Percentiles rank a stretch among this genome's conserved stretches.
Conservation (phyloP, 2,329 filamentous ascomycete species). For the Aspergillus udagawae region DNA sequence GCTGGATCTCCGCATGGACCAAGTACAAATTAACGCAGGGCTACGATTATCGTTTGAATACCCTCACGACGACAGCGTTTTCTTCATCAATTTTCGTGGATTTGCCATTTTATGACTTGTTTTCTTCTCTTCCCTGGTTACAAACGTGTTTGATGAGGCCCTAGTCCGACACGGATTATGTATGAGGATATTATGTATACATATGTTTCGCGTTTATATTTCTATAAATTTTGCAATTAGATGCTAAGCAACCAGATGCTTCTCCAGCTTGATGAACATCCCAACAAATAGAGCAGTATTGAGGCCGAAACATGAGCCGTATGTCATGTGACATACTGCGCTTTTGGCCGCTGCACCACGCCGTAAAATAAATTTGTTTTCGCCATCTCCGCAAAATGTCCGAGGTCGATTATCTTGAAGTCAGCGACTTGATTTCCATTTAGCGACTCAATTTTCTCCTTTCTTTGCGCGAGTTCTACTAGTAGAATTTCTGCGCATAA, state of each 20-base stretch:
- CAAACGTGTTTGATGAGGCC: neutral
- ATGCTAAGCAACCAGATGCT: neutral
- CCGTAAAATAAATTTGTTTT: constrained; percentile 34
- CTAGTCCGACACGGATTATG: neutral
- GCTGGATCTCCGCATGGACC: constrained; percentile 13
- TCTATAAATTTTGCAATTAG: neutral
- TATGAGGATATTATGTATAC: neutral
- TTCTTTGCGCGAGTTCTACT: neutral
- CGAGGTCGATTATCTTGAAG: constrained; percentile 9
- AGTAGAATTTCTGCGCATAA: neutral
- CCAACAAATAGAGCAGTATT: neutral
- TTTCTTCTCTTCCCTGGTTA: neutral
- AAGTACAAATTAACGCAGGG: constrained; percentile 29
- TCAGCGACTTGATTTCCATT: too few species aligned
- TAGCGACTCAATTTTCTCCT: neutral
- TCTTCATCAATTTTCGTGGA: constrained; percentile 9
- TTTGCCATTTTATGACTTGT: constrained; percentile 4
- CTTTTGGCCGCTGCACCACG: constrained; percentile 4
- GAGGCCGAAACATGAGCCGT: neutral
- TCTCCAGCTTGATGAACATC: neutral
- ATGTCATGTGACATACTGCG: constrained; percentile 21
- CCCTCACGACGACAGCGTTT: constrained; percentile 28
- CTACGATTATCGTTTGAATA: constrained; percentile 28
- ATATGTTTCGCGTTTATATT: neutral
- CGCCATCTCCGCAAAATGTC: constrained; percentile 30